A percentile compares a stretch with the other conserved stretches of the same genome.
phyloP scores from a whole-genome alignment of 768 basidiomycete genomes.

The Tylopilus rubrobrunneus region DNA sequence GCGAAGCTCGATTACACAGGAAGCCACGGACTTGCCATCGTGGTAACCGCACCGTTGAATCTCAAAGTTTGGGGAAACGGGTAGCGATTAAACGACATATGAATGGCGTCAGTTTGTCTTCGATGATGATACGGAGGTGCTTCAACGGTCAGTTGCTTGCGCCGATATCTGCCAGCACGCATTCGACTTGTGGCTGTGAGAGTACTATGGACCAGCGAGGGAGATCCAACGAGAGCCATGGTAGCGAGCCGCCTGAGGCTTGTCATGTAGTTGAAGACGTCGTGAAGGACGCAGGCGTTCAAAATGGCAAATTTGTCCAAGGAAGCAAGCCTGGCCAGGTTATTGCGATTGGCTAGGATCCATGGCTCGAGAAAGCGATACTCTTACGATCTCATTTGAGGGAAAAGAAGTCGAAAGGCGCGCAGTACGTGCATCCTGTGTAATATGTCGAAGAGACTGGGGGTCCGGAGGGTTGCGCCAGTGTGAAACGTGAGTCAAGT shows the following conservation, averaged over 20 bases:
- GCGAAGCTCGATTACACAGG: too few species aligned
- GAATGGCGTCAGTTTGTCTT: slow-evolving; percentile 33
- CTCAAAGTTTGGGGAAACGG: slow-evolving; percentile 32
- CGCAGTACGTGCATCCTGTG: slow-evolving; percentile 28
- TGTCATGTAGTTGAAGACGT: slow-evolving; percentile 28
- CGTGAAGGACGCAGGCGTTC: slow-evolving; percentile 30
- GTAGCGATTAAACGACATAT: slow-evolving; percentile 28
- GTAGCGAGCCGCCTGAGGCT: slow-evolving; percentile 30
- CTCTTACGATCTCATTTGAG: slow-evolving; percentile 25
- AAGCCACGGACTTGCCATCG: slow-evolving; percentile 35
- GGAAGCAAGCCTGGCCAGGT: slow-evolving; percentile 30
- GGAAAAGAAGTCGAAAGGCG: slow-evolving; percentile 31
- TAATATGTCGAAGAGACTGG: slow-evolving; percentile 27
- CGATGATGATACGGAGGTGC: slow-evolving; percentile 33
- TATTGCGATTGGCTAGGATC: slow-evolving; percentile 17
- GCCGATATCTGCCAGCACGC: slow-evolving; percentile 26
- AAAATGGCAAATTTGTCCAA: slow-evolving; percentile 34
- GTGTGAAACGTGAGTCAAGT: slow-evolving; percentile 14
- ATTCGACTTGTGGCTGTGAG: slow-evolving; percentile 30
- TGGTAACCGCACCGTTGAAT: slow-evolving; percentile 36
- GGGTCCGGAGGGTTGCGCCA: background rate
- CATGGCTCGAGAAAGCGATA: slow-evolving; percentile 26
- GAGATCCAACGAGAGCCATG: slow-evolving; percentile 32
- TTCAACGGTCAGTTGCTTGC: slow-evolving; percentile 31
- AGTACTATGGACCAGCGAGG: slow-evolving; percentile 36